These are phyloP conservation scores for Stachybotrys chlorohalonatus DNA, from an alignment of 2,329 filamentous ascomycete genomes.

Conservation along the genomic window DNA sequence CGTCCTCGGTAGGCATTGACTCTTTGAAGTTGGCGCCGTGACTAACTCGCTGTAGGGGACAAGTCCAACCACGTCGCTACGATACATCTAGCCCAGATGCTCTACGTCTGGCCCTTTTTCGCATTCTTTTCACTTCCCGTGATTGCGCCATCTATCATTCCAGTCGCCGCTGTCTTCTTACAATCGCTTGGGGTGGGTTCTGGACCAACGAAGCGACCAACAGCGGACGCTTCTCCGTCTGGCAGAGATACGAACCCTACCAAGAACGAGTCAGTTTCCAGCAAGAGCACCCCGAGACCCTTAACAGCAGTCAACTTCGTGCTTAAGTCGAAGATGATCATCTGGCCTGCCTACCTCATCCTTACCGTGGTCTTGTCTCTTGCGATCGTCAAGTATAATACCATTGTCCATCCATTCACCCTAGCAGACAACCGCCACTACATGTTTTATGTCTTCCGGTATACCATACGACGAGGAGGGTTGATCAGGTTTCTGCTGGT, in stretches of 20 bases:
- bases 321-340: constrained; percentile 7
- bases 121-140: constrained; percentile 83
- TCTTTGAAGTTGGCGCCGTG: not conserved
- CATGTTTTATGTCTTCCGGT: constrained; percentile 91
- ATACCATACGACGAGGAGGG: constrained; percentile 60
- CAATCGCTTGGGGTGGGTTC: not conserved
- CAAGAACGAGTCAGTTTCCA: not conserved
- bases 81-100: constrained; percentile 81
- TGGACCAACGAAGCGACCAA: not conserved
- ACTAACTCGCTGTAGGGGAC: constrained; percentile 52
- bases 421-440: constrained; percentile 96
- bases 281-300: not conserved
- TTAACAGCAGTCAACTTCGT: not conserved
- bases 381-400: constrained; percentile 66
- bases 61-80: constrained; percentile 91
- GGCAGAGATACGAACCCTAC: not conserved
- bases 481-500: constrained; percentile 58
- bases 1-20: constrained; percentile 57
- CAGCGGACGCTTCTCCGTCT: not conserved
- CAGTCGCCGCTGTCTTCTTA: constrained; percentile 8
- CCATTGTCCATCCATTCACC: constrained; percentile 90
- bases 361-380: constrained; percentile 26
- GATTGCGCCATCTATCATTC: constrained; percentile 43
- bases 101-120: constrained; percentile 90
- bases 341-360: constrained; percentile 26